Evolutionary conservation across 1,284 basidiomycete species (phyloP).

Genomic region (Boletus chippewaensis): DNA sequence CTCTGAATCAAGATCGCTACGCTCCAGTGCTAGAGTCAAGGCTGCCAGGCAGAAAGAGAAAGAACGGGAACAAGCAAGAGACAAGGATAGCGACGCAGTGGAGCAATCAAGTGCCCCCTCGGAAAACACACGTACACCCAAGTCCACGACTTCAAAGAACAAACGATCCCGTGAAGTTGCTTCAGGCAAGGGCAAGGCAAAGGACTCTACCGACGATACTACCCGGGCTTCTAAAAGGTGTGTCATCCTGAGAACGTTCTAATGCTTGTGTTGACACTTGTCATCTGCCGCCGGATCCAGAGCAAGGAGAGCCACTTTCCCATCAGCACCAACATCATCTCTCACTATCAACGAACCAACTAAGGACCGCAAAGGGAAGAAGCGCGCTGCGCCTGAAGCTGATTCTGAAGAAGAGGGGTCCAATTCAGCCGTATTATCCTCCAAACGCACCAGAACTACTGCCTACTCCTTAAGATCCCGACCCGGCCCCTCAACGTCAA

Average conservation of each 20-base stretch:
- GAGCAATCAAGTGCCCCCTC: constrained; percentile 36
- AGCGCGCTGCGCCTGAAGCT: constrained; percentile 68
- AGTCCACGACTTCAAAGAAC: constrained; percentile 38
- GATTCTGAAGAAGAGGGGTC: constrained; percentile 52
- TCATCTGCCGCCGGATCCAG: constrained; percentile 34
- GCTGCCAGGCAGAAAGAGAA: constrained; percentile 65
- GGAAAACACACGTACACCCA: constrained; percentile 39
- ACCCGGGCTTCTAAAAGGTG: constrained; percentile 54
- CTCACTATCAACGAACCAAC: constrained; percentile 70
- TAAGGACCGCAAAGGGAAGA: constrained; percentile 75
- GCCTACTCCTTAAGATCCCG: constrained; percentile 65
- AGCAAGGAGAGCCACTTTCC: constrained; percentile 50
- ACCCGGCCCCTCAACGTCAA: constrained; percentile 37
- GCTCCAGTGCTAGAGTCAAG: constrained; percentile 70
- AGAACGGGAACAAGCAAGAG: constrained; percentile 39
- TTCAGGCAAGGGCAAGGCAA: constrained; percentile 56
- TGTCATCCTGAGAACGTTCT: constrained; percentile 30
- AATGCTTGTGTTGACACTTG: constrained; percentile 19
- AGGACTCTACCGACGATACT: constrained; percentile 49
- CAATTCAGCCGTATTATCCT: constrained; percentile 39
- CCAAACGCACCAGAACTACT: constrained; percentile 51
- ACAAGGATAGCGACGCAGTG: constrained; percentile 36
- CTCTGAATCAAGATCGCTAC: constrained; percentile 47
- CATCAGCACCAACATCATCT: constrained; percentile 38
- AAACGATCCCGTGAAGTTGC: constrained; percentile 51